These are phyloP conservation scores for Choiromyces venosus DNA, from an alignment of 495 filamentous ascomycete species.

Conservation along the genomic window DNA sequence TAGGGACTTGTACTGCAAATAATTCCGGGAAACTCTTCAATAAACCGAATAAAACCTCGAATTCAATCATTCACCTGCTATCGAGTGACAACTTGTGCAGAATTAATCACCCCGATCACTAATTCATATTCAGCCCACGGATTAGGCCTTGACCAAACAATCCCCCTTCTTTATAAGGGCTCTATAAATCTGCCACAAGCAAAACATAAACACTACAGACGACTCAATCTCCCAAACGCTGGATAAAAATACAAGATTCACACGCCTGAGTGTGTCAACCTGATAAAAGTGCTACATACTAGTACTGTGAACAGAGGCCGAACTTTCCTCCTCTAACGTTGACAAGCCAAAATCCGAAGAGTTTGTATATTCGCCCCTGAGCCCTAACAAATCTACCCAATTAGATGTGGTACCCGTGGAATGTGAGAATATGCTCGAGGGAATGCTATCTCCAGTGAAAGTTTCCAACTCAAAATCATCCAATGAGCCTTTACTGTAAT, in stretches of 20 bases:
- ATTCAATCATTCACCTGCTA: background rate
- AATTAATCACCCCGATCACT: background rate
- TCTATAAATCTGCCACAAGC: background rate
- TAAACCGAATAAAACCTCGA: background rate
- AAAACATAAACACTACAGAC: background rate
- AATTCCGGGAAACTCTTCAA: background rate
- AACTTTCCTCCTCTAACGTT: background rate
- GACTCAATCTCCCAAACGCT: background rate
- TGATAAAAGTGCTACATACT: background rate
- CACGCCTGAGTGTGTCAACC: background rate
- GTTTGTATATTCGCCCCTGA: background rate
- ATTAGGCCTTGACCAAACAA: background rate
- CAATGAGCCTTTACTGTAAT: background rate
- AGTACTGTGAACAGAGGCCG: background rate
- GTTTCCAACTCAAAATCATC: background rate
- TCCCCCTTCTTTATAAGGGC: background rate
- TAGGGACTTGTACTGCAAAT: background rate
- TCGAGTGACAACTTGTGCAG: background rate
- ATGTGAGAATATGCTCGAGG: background rate
- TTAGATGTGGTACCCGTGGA: background rate
- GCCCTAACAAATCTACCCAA: background rate
- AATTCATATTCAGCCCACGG: background rate
- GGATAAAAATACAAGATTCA: background rate
- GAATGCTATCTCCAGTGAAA: background rate
- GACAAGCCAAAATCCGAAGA: background rate